Base-by-base conservation (phyloP, 257 asterid genomes). In the Fraxinus anomala region DNA sequence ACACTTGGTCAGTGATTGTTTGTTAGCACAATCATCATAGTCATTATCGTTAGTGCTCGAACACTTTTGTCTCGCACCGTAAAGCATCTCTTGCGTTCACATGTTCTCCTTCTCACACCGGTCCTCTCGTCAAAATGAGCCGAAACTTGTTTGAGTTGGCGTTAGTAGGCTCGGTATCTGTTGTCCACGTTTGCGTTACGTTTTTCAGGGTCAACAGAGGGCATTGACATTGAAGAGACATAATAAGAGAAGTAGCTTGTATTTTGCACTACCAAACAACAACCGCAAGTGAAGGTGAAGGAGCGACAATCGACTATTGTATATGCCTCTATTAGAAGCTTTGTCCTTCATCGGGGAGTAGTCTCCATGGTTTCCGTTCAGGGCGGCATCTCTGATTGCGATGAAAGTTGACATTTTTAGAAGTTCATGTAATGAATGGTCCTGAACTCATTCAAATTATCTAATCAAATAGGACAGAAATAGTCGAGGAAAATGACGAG, bases 271-370 rank as follows among this genome's bases (percentile, higher is more conserved):
- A 40, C 88, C 85, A n/a, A 84, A 26, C 28, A 82, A 76, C 76
- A 75, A 80, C 47, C 86, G 88, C 31, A 84, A 71, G 49, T 90
- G 91, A 82, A 86, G 91, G 78, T 85, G 80, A 63, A 85, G 88
- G 14, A 86, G 86, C 73, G 85, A 89, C 78, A 76, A 83, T n/a
- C 89, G 85, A 70, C 87, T 89, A 13, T 82, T 82, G 59, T 73
- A 89, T 40, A 81, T 79, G 69, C 91, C 89, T 79, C 92, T 84
- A 72, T 37, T 90, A 28, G 92, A 83, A 21, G 90, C 86, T 77
- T 88, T 85, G 82, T 70, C 89, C 86, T 87, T 88, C 56, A 90
- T 88, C 80, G 95, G 92, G 21, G 92, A 88, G 80, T 83, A 81
- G 19, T 85, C 88, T 26, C 88, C 89, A 80, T 91, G 89, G 59